Base-by-base conservation (phyloP, 2,329 filamentous ascomycete species). In the Huntiella decipiens region DNA sequence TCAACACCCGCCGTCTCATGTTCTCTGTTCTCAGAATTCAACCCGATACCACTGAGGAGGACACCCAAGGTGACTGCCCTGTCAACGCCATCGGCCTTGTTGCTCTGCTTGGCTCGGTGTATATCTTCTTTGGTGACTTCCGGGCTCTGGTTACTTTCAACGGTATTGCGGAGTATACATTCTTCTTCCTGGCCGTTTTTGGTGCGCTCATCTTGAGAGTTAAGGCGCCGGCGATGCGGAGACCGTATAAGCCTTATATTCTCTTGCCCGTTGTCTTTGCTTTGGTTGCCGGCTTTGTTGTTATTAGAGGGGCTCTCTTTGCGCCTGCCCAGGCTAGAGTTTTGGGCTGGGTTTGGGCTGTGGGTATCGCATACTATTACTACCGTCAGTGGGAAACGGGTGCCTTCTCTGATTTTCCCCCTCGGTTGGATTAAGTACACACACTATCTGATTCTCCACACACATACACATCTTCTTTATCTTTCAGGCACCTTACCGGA, bases 121-220 rank as follows among this genome's bases (percentile, higher is more conserved):
- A 78, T 56, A 74, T 79, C 31, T 53, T 74, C 1, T 61, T 75
- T 0, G 75, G 74, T 13, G 73, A 66, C 56, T 78, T 79, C 59
- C 66, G 74, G 32, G 68, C 70, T 0, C 65, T 79, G 0, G 54
- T 79, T 8, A 77, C 73, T 0, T 75, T 75, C 52, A 74, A 73
- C 44, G 71, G 71, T 0, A 58, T 74, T 3, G 71, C 69, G 11
- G 71, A 74, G 53, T 78, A 73, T 55, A 68, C 74, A 0, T 79
- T 78, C 57, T 78, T 78, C 59, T 74, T 78, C 53, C 62, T 77
- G 28, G 73, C 74, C 0, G 73, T 77, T 0, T 53, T 77, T 0
- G 74, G 74, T 0, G 67, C 72, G 1, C 61, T 77, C 7, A 58
- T 77, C 12, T 57, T 79, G 38, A 66, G 74, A 10, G 66, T 65